Base-by-base conservation (phyloP, 177 flowering plant species). In the Telopea speciosissima region DNA sequence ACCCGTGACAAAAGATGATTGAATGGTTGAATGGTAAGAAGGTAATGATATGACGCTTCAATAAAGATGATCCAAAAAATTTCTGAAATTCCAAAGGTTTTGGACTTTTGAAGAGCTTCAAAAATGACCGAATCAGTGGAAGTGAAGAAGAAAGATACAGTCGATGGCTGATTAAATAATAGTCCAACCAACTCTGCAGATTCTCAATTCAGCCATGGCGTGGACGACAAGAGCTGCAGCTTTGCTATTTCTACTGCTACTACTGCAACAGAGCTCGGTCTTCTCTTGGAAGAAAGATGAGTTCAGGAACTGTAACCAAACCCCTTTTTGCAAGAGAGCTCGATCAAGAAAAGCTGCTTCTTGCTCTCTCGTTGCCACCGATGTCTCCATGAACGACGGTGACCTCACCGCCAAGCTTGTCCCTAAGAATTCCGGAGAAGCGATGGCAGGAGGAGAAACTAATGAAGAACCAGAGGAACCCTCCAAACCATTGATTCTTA, bases 251-350 rank as follows among this genome's bases (percentile, higher is more conserved):
- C 69, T 49, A 49, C 54, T 49, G 54, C 52, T 81, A 9, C 54
- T 78, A 26, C 40, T 65, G 28, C 72, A 72, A 24, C 79, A 70
- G 31, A 56, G 69, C 72, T 49, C 77, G 19, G 89, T 82, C 68
- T 71, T 73, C 16, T 85, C 96, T 11, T 96, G 98, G 98, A 96
- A 96, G 61, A 89, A 82, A 49, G 99, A 96, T 2, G 99, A 96
- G 79, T 96, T 96, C 79, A 79, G 98, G 21, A 89, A 75, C 92
- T 96, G 99, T 79, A 75, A 93, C 73, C 96, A 96, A 66, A 89
- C 99, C 69, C 98, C 99, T 19, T 96, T 96, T 81, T 96, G 99
- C 89, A 91, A 90, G 66, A 83, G 93, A 23, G 91, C 95, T 56
- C 89, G 99, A 24, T 79, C 90, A 58, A 85, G 93, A 49, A 73